phyloP scores from a whole-genome alignment of 129 eudicot genomes.

The Solidago caesia region DNA sequence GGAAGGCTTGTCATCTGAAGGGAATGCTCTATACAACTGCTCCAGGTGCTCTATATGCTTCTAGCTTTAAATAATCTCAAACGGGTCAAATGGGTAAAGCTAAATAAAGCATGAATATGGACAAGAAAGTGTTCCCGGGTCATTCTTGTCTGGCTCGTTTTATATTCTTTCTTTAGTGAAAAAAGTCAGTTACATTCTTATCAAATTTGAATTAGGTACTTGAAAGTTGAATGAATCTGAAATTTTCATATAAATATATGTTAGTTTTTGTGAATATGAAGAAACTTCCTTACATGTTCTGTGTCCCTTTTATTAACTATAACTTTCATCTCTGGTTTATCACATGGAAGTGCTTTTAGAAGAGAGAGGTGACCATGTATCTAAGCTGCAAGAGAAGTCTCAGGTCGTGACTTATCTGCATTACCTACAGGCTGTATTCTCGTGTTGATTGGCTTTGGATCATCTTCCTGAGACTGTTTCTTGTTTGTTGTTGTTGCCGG shows the following conservation, averaged over 20 bases:
- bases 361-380: slow-evolving; percentile 55
- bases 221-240: neutral
- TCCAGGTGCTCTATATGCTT: slow-evolving; percentile 61
- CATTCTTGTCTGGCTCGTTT: too few relatives aligned
- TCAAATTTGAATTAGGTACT: neutral
- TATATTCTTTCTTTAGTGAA: neutral
- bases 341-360: slow-evolving; percentile 58
- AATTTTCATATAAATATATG: neutral
- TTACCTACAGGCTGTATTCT: neutral
- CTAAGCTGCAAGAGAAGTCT: slow-evolving; percentile 56
- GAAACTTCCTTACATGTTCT: neutral
- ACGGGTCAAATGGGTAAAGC: too few relatives aligned
- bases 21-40: slow-evolving; percentile 97
- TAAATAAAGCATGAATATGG: too few relatives aligned
- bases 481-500: slow-evolving; percentile 40
- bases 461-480: slow-evolving; percentile 7
- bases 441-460: slow-evolving; percentile 12
- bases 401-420: slow-evolving; percentile 42
- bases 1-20: slow-evolving; percentile 96
- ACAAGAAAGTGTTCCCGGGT: too few relatives aligned
- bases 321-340: slow-evolving; percentile 44
- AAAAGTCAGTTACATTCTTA: neutral
- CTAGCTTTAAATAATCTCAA: too few relatives aligned
- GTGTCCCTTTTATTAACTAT: neutral
- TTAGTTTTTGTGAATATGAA: neutral